Percentiles rank a stretch among this genome's conserved stretches.
These are phyloP conservation scores for Triticum aestivum DNA, from an alignment of 176 grass and related monocot species.

Conservation along the genomic window IWGSC_CS_RefSeq_v2.1 NC_057794.1:460299709-460300208, in stretches of 20 bases:
- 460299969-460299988: slow-evolving; percentile 92
- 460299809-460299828: slow-evolving; percentile 20
- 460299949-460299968: slow-evolving; percentile 93
- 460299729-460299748: slow-evolving; percentile 2
- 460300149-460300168: slow-evolving; percentile 36
- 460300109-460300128: slow-evolving; percentile 67
- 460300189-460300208: slow-evolving; percentile 7
- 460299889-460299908: slow-evolving; percentile 95
- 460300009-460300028: slow-evolving; percentile 90
- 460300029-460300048: slow-evolving; percentile 82
- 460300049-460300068: slow-evolving; percentile 81
- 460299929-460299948: slow-evolving; percentile 88
- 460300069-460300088: slow-evolving; percentile 84
- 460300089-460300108: slow-evolving; percentile 93
- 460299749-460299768: neutral
- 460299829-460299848: slow-evolving; percentile 28
- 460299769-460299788: neutral
- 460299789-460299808: slow-evolving; percentile 1
- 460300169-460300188: slow-evolving; percentile 36
- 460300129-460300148: slow-evolving; percentile 33
- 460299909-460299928: slow-evolving; percentile 93
- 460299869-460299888: slow-evolving; percentile 97
- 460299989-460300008: slow-evolving; percentile 97
- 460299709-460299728: neutral
- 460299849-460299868: slow-evolving; percentile 73